Evolutionary conservation across 2,329 filamentous ascomycete species (phyloP), one percentile per base, ranked within the genome.

Genomic region (Apiospora malaysiana): DNA sequence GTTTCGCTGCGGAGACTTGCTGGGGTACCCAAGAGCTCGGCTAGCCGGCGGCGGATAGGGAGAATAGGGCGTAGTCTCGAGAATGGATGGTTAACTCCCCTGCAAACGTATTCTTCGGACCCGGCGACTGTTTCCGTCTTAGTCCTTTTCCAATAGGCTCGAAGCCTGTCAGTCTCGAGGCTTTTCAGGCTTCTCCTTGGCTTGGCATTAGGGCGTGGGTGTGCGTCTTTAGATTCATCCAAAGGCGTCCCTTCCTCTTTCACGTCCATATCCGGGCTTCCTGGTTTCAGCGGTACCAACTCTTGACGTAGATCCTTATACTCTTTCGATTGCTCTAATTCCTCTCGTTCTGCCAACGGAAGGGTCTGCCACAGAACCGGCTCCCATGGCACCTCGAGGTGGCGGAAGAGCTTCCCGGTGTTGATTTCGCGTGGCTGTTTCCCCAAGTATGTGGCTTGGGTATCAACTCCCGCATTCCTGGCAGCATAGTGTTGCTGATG

Each of bases 31-130:
- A 65, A 42, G 40, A 65, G 59, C 16, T 65, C 59, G 32, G 59
- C 59, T 23, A 65, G 40, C n/a, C 40, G 59, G 9, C 59, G 6
- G 21, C 59, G 59, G 6, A 42, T 42, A 3, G 59, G 59, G 21
- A 65, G 59, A 23, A 65, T 65, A 37, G 59, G 59, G 32, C 59
- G 27, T 5, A 37, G 59, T 65, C 59, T 37, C 40, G 59, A 37
- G 59, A 37, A 65, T 23, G 59, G 59, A 23, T 37, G 12, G 25
- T 42, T 37, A 2, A 65, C 59, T 42, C 59, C 59, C 10, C 27
- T 37, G n/a, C 59, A 65, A 12, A 65, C n/a, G 25, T 65, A 65
- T 65, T 42, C 25, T 42, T 65, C 25, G 7, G 5, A 37, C 59
- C 59, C 59, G 25, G 59, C 59, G 6, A 37, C 59, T 6, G 59